Evolutionary conservation across 257 asterid genomes (phyloP).

Genomic region (Cynanchum wilfordii): DNA sequence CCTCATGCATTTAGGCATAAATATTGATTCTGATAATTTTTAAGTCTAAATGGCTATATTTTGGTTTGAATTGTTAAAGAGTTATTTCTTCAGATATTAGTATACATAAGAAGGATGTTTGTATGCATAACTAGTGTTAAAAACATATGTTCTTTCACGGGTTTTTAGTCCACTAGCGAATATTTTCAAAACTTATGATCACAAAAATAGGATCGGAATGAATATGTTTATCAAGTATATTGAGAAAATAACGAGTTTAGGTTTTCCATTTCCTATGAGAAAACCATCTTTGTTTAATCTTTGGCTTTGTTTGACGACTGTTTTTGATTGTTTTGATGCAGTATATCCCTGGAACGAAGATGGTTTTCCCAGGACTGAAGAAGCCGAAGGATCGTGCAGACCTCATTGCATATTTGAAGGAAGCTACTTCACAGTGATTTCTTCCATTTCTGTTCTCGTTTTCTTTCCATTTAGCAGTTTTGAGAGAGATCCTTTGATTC

Average conservation of each 20-base stretch:
- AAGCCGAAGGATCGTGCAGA: conserved; percentile 91
- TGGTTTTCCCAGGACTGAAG: conserved; percentile 98
- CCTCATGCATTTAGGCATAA: neutral
- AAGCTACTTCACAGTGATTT: conserved; percentile 33
- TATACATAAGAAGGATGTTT: too few species aligned
- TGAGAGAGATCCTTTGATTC: neutral
- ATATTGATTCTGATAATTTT: neutral
- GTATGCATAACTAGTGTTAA: neutral
- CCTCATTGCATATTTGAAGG: conserved; percentile 82
- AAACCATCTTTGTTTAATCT: neutral
- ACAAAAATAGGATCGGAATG: neutral
- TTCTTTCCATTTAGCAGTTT: neutral
- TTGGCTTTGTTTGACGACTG: neutral
- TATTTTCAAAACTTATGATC: too few species aligned
- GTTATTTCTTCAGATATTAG: neutral
- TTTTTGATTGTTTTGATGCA: conserved; percentile 29
- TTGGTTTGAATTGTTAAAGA: neutral
- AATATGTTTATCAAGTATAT: neutral
- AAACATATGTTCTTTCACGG: neutral
- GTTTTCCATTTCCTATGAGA: neutral
- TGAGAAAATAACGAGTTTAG: neutral
- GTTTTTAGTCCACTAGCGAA: too few species aligned
- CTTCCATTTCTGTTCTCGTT: neutral
- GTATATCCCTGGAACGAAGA: conserved; percentile 95
- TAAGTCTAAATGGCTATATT: neutral